A percentile compares a stretch with the other conserved stretches of the same genome.
Evolutionary conservation across 108 stramenopile species (phyloP).

Genomic region (Cyclotella kingstonii): DNA sequence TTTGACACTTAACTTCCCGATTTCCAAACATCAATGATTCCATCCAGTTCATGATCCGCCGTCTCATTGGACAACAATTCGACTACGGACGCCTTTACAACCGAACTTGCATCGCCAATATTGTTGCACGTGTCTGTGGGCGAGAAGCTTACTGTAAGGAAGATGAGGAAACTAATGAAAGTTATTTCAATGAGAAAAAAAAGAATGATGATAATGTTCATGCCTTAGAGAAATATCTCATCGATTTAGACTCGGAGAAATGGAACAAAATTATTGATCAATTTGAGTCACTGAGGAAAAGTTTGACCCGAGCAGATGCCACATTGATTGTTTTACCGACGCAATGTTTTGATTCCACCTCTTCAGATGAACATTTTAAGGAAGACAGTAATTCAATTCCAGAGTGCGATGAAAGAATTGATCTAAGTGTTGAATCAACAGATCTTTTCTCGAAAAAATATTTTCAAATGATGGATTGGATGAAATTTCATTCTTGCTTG

Average conservation of each 20-base stretch:
- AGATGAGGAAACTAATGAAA: conserved; percentile 4
- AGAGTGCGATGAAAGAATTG: conserved; percentile 19
- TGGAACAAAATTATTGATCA: conserved; percentile 32
- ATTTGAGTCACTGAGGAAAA: conserved; percentile 16
- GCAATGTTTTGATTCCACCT: conserved; percentile 11
- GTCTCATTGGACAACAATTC: conserved; percentile 39
- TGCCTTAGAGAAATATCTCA: conserved; percentile 9
- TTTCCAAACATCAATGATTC: background rate
- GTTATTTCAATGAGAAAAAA: background rate
- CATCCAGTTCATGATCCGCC: conserved; percentile 29
- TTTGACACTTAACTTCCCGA: too few relatives aligned
- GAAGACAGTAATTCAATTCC: conserved; percentile 15
- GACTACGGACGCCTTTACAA: conserved; percentile 41
- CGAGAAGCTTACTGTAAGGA: conserved; percentile 25
- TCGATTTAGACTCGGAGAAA: conserved; percentile 21
- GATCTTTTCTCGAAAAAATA: conserved; percentile 21
- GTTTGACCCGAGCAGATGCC: conserved; percentile 37
- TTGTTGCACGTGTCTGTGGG: conserved; percentile 24
- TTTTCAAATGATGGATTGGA: conserved; percentile 8
- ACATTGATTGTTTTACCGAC: conserved; percentile 18
- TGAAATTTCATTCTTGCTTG: conserved; percentile 44
- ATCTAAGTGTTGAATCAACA: conserved; percentile 18
- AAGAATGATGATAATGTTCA: background rate
- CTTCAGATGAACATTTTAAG: conserved; percentile 7
- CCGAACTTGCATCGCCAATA: conserved; percentile 29